Conservation (phyloP, 352 stramenopile genomes). For the Phytophthora syringae region DNA sequence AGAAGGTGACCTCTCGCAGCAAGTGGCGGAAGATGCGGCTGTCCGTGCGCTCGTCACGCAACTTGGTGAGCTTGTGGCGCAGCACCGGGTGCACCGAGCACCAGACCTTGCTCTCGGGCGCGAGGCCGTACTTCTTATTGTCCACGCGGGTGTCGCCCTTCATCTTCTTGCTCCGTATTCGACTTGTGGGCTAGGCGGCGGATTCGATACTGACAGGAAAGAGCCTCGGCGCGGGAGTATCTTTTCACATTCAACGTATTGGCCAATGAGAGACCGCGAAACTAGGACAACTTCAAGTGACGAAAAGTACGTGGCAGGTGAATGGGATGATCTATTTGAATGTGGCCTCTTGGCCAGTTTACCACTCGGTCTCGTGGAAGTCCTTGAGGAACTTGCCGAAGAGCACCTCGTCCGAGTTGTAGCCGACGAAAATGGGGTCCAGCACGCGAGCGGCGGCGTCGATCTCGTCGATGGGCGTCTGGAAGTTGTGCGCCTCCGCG, state of each 20-base stretch:
- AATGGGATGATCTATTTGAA: slow-evolving; percentile 1
- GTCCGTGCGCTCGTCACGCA: slow-evolving; percentile 94
- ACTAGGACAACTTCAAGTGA: slow-evolving; percentile 29
- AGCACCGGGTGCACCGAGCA: slow-evolving; percentile 92
- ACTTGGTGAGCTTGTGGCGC: slow-evolving; percentile 96
- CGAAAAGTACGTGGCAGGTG: neutral
- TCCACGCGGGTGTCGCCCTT: slow-evolving; percentile 73
- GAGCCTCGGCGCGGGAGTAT: neutral
- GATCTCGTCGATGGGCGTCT: slow-evolving; percentile 96
- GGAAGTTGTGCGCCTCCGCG: slow-evolving; percentile 93
- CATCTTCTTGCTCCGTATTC: slow-evolving; percentile 46
- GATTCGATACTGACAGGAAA: slow-evolving; percentile 30
- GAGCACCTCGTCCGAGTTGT: slow-evolving; percentile 47
- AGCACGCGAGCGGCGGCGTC: slow-evolving; percentile 94
- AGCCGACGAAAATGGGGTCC: slow-evolving; percentile 91
- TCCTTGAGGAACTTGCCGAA: slow-evolving; percentile 83
- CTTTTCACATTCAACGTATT: slow-evolving; percentile 18
- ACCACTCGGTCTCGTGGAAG: slow-evolving; percentile 76
- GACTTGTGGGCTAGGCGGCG: slow-evolving; percentile 18
- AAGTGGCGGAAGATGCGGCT: slow-evolving; percentile 94
- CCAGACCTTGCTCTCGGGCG: slow-evolving; percentile 76
- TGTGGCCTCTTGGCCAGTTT: slow-evolving; percentile 2
- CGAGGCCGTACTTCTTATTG: slow-evolving; percentile 69
- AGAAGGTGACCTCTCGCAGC: slow-evolving; percentile 98
- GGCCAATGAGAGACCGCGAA: slow-evolving; percentile 21